Evolutionary conservation across 768 basidiomycete genomes (phyloP), one percentile per base, ranked within the genome.

Genomic region (Mycena chlorophos): DNA sequence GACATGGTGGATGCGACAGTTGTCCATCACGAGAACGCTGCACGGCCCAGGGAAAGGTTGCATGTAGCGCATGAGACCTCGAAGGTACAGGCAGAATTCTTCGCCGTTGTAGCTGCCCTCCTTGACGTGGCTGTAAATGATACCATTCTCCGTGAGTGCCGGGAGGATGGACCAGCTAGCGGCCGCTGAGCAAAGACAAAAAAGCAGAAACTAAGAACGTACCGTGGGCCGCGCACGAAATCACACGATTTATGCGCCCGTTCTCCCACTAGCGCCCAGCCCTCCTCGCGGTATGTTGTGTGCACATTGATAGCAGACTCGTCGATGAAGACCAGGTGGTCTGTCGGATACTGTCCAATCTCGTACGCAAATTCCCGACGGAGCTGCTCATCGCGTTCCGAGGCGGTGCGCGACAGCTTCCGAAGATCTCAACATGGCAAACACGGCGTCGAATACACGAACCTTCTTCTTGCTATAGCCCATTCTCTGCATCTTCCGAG

Each of bases 21-120:
- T 68, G 46, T 68, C 63, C 16, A 62, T 54, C n/a, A 68, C 56
- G 19, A 68, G 56, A 19, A 68, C 62, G 25, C 58, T 68, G 13
- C 40, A 22, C 12, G 31, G 29, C 0, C 1, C 50, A 3, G 62
- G 62, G 30, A 37, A 68, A 5, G 56, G 62, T 29, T 67, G 62
- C 64, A 67, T 67, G 40, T 43, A n/a, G 12, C 8, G 16, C 40
- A 43, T 16, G 2, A 58, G 52, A 5, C 48, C 46, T 14, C 42
- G 14, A 20, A 59, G 50, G 19, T 40, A 59, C 5, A 27, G 22
- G 13, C 59, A 39, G 38, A 59, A 59, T 12, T 58, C 37, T 22
- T 51, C 55, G 16, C 57, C 60, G 38, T 61, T 47, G 26, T 55
- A 61, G 6, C 60, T 37, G 20, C 60, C 60, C 22, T 54, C 52